These are phyloP conservation scores for Omphalea diandra DNA, from an alignment of 441 rosid species.

Conservation along the genomic window DNA sequence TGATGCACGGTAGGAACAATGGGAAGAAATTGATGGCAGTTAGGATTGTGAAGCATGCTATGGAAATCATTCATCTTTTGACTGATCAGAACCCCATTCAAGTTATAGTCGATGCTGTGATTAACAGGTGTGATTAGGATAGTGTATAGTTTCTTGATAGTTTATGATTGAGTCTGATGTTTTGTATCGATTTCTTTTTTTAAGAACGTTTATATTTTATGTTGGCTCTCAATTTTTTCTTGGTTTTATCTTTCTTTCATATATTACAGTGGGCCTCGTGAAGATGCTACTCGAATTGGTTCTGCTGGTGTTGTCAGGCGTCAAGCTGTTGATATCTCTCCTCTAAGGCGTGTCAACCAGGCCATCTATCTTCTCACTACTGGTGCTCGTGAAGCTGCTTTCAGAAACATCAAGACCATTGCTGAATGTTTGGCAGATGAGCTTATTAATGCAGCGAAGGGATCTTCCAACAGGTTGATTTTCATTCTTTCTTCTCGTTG, in stretches of 20 bases:
- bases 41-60: slow-evolving; percentile 69
- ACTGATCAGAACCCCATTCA: slow-evolving; percentile 85
- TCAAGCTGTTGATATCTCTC: slow-evolving; percentile 88
- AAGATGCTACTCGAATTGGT: slow-evolving; percentile 88
- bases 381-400: slow-evolving; percentile 88
- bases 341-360: slow-evolving; percentile 74
- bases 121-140: slow-evolving; percentile 51
- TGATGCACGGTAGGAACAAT: slow-evolving; percentile 91
- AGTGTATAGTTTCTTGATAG: too few species aligned
- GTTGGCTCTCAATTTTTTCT: neutral
- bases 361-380: slow-evolving; percentile 76
- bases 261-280: slow-evolving; percentile 41
- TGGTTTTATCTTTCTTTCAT: neutral
- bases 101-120: slow-evolving; percentile 75
- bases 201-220: neutral
- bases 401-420: slow-evolving; percentile 78
- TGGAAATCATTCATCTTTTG: slow-evolving; percentile 79
- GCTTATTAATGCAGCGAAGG: slow-evolving; percentile 90
- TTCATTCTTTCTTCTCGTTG: neutral
- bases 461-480: slow-evolving; percentile 80
- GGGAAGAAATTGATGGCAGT: slow-evolving; percentile 88
- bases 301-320: slow-evolving; percentile 93
- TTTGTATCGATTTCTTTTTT: neutral
- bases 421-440: slow-evolving; percentile 92
- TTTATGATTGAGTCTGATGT: too few species aligned